phyloP scores from a whole-genome alignment of 257 asterid species.

The Schizonepeta tenuifolia region DNA sequence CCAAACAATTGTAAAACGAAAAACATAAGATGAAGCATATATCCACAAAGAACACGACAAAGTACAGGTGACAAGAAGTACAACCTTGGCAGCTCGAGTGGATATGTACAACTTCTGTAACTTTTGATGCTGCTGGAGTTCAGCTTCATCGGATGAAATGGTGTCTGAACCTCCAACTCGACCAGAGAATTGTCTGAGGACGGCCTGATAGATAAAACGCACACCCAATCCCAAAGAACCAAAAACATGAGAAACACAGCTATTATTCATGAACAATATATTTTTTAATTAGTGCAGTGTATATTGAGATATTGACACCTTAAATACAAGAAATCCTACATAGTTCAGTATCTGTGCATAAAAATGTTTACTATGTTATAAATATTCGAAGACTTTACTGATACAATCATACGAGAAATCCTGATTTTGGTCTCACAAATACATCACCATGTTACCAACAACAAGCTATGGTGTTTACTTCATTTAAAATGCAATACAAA shows the following conservation, averaged over 20 bases:
- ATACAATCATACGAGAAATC: no score
- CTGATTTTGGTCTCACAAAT: background rate
- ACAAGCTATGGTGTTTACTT: background rate
- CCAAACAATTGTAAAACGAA: conserved; percentile 1
- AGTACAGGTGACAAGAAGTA: background rate
- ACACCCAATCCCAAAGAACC: conserved; percentile 5
- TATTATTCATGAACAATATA: background rate
- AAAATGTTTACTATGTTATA: background rate
- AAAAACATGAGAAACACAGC: background rate
- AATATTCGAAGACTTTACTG: background rate
- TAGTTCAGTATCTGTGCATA: background rate
- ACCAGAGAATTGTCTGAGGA: conserved; percentile 60
- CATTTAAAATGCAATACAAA: background rate
- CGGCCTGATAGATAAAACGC: conserved; percentile 51
- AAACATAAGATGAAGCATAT: background rate
- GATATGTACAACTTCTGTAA: conserved; percentile 70
- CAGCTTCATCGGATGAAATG: conserved; percentile 51
- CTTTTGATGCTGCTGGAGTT: conserved; percentile 55
- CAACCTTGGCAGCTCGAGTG: conserved; percentile 83
- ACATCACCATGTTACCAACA: background rate
- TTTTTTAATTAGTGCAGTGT: background rate
- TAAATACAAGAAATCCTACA: background rate
- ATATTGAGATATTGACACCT: background rate
- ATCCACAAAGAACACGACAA: background rate
- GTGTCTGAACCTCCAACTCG: conserved; percentile 63